phyloP scores from a whole-genome alignment of 2,329 filamentous ascomycete species.

The Elsinoe ampelina region DNA sequence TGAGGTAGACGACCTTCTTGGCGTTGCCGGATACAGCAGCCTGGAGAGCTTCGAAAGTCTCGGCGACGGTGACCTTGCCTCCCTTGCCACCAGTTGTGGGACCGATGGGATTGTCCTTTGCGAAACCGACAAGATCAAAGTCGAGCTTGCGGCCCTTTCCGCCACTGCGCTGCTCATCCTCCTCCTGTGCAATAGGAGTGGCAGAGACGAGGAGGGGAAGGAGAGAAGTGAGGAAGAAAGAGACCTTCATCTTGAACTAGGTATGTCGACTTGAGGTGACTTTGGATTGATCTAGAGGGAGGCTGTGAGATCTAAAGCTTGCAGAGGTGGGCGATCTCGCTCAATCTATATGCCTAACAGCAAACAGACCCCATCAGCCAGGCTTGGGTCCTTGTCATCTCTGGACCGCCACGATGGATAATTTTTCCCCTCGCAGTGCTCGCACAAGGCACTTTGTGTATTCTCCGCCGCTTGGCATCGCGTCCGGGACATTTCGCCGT shows the following conservation, averaged over 20 bases:
- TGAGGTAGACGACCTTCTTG: constrained; percentile 36
- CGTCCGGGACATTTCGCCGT: constrained; percentile 6
- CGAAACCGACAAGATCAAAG: constrained; percentile 19
- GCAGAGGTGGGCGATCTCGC: neutral
- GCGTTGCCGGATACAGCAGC: constrained; percentile 36
- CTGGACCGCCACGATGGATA: constrained; percentile 3
- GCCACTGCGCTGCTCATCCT: constrained; percentile 11
- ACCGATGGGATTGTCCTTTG: constrained; percentile 20
- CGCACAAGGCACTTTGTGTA: constrained; percentile 1
- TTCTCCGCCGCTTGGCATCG: constrained; percentile 9
- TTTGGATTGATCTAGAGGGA: neutral
- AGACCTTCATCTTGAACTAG: constrained; percentile 15
- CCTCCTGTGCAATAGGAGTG: constrained; percentile 9
- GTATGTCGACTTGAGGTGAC: neutral
- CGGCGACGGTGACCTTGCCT: constrained; percentile 29
- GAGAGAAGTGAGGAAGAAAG: constrained; percentile 12
- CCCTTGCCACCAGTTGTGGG: constrained; percentile 33
- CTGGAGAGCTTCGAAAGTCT: constrained; percentile 31
- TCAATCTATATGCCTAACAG: neutral
- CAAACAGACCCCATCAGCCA: neutral
- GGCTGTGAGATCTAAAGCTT: neutral
- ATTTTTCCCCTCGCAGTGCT: constrained; percentile 3
- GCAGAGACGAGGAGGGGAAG: constrained; percentile 12
- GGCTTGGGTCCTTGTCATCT: neutral
- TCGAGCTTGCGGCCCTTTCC: constrained; percentile 5